These are phyloP conservation scores for Epichloe glyceriae DNA, from an alignment of 2,329 filamentous ascomycete genomes.

Conservation along the genomic window DNA sequence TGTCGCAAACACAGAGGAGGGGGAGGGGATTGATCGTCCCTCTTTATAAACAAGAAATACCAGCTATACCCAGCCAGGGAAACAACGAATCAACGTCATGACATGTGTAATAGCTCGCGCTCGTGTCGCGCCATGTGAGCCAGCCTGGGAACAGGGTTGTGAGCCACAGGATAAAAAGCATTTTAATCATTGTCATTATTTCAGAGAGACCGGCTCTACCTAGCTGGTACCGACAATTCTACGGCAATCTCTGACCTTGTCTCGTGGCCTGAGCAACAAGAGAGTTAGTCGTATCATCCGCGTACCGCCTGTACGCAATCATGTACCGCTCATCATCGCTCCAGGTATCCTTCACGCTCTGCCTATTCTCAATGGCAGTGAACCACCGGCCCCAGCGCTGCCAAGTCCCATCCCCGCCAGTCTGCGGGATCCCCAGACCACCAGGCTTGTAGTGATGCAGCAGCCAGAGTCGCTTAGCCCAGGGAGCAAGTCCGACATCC, in stretches of 20 bases:
- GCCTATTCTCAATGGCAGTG: slow-evolving; percentile 41
- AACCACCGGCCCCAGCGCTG: slow-evolving; percentile 52
- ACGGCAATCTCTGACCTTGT: slow-evolving; percentile 47
- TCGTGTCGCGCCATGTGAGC: too few species aligned
- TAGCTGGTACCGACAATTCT: background rate
- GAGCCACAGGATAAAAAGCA: too few species aligned
- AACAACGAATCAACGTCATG: too few species aligned
- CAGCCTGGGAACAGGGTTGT: too few species aligned
- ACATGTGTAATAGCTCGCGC: too few species aligned
- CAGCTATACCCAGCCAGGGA: background rate
- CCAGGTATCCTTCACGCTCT: slow-evolving; percentile 54
- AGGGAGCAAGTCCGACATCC: slow-evolving; percentile 60
- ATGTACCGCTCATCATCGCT: slow-evolving; percentile 57
- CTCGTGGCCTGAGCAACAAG: slow-evolving; percentile 50
- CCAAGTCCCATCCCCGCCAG: slow-evolving; percentile 47
- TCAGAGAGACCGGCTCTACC: background rate
- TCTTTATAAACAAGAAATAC: too few species aligned
- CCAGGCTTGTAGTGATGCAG: slow-evolving; percentile 62
- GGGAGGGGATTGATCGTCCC: too few species aligned
- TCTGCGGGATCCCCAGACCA: slow-evolving; percentile 33
- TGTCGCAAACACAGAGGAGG: too few species aligned
- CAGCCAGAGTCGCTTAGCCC: slow-evolving; percentile 58
- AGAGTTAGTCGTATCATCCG: slow-evolving; percentile 50
- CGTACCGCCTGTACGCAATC: slow-evolving; percentile 54
- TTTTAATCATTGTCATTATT: too few species aligned